A percentile compares a stretch with the other conserved stretches of the same genome.
Conservation (phyloP, 2,329 filamentous ascomycete species). For the Fusarium circinatum region DNA sequence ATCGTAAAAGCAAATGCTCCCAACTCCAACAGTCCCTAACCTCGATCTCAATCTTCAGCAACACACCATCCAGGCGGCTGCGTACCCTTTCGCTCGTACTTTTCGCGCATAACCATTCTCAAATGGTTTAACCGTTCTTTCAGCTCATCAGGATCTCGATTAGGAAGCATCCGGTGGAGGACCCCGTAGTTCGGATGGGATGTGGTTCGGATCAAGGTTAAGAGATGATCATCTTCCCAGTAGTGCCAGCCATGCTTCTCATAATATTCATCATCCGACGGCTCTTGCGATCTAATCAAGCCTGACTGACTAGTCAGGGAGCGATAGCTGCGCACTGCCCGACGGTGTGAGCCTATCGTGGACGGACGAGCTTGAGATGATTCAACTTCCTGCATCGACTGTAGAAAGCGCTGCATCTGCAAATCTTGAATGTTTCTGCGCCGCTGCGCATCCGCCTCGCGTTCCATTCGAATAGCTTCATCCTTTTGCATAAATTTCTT, state of each 20-base stretch:
- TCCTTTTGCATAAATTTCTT: slow-evolving; percentile 12
- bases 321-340: not conserved
- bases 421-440: not conserved
- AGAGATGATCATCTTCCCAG: slow-evolving; percentile 43
- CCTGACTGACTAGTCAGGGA: not conserved
- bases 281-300: not conserved
- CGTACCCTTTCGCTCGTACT: slow-evolving; percentile 25
- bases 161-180: slow-evolving; percentile 26
- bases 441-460: slow-evolving; percentile 2
- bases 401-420: slow-evolving; percentile 35
- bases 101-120: slow-evolving; percentile 31
- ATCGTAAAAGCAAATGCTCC: slow-evolving; percentile 29
- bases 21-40: slow-evolving; percentile 13
- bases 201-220: slow-evolving; percentile 37
- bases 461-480: slow-evolving; percentile 1
- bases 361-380: not conserved
- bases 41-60: slow-evolving; percentile 8
- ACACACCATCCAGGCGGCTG: slow-evolving; percentile 44
- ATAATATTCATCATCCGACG: slow-evolving; percentile 26
- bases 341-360: not conserved
- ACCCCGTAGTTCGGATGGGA: slow-evolving; percentile 17
- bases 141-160: slow-evolving; percentile 32
- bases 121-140: slow-evolving; percentile 33
- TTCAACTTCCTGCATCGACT: slow-evolving; percentile 24
- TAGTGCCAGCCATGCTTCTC: slow-evolving; percentile 40